Evolutionary conservation across 129 eudicot genomes (phyloP).

Genomic region (sunflower (Helianthus annuus)): HanXRQr2.0-SUNRISE NC_035443.2:107906749-107907248

Average conservation of each 20-base stretch:
- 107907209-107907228: background rate
- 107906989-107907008: conserved; percentile 82
- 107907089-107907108: conserved; percentile 92
- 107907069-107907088: conserved; percentile 98
- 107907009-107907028: conserved; percentile 86
- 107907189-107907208: background rate
- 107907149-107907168: background rate
- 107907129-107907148: background rate
- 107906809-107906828: conserved; percentile 12
- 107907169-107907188: background rate
- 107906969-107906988: conserved; percentile 3
- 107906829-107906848: conserved; percentile 6
- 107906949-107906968: conserved; percentile 16
- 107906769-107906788: conserved; percentile 65
- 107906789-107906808: conserved; percentile 28
- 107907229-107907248: background rate
- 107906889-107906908: conserved; percentile 98
- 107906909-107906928: conserved; percentile 99
- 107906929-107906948: conserved; percentile 4
- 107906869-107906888: conserved; percentile 97
- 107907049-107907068: conserved; percentile 83
- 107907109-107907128: conserved; percentile 14
- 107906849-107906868: conserved; percentile 83
- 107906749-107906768: conserved; percentile 99
- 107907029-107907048: conserved; percentile 88